Evolutionary conservation across 306 rosid species (phyloP), one percentile per base, ranked within the genome.

Genomic region (Cucumis hystrix): DNA sequence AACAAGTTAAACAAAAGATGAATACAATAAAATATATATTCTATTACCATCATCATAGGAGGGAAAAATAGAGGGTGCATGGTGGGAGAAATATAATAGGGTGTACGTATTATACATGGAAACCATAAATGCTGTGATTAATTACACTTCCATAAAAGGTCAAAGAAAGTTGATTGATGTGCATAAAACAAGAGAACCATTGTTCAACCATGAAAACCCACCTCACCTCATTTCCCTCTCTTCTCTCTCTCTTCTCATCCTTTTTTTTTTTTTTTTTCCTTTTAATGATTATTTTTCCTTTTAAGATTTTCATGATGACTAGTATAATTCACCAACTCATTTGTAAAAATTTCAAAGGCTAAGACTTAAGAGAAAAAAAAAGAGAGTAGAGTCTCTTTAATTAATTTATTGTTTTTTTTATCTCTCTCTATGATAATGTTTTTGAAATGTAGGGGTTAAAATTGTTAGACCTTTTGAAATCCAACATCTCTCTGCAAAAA

Each of bases 161-260:
- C 76, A 72, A 72, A 72, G 76, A 72, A 72, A 51, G 61, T 49
- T 72, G 76, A 72, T 72, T 72, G 61, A 72, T 72, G 76, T 72
- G 60, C 76, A 60, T 51, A 49, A 72, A 72, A 72, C 8, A 72
- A 49, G 61, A 49, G 9, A 72, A 7, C 23, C 20, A 72, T 25
- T 72, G 57, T 45, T 69, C 72, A 65, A 65, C 51, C 17, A 37
- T 16, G 51, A 65, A 33, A 37, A 37, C 47, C 71, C 71, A 65
- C 47, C 65, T 60, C 49, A 33, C 66, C 66, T 5, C 37, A 17
- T 55, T 18, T 55, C 11, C 18, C 17, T 62, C 33, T 15, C 37
- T 33, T 33, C 37, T 33, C 37, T 37, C 16, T 18, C 17, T 6
- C 39, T 8, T 20, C 16, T 11, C 57, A 45, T 47, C 25, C 45